Percentiles rank a stretch among this genome's conserved stretches.
These are phyloP conservation scores for Vanderwaltozyma tropicalis DNA, from an alignment of 805 yeast genomes.

Conservation along the genomic window DNA sequence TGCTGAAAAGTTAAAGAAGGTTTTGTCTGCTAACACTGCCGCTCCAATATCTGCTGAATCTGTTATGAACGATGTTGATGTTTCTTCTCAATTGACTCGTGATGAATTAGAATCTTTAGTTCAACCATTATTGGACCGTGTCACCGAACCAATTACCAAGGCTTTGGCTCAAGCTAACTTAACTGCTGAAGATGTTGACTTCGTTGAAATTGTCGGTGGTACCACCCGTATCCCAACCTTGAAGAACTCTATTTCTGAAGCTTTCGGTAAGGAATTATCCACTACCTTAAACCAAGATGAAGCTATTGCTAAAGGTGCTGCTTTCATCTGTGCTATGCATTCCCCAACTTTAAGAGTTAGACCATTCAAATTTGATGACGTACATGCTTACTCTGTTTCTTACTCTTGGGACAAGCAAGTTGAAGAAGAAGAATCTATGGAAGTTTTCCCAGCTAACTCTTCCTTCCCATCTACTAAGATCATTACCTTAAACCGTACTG, in stretches of 20 bases:
- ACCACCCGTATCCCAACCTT: conserved; percentile 92
- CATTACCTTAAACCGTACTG: conserved; percentile 82
- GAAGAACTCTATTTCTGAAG: conserved; percentile 66
- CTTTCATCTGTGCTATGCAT: conserved; percentile 95
- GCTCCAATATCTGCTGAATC: conserved; percentile 95
- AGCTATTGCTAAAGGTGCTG: conserved; percentile 97
- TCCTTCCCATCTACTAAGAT: conserved; percentile 88
- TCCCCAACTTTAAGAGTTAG: conserved; percentile 97
- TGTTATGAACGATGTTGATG: conserved; percentile 94
- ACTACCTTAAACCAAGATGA: conserved; percentile 97
- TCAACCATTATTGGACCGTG: conserved; percentile 66
- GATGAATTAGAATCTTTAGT: conserved; percentile 86
- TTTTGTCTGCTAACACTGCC: conserved; percentile 83
- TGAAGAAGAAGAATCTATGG: conserved; percentile 81
- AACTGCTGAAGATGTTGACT: conserved; percentile 61
- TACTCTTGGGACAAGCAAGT: conserved; percentile 90
- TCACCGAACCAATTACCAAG: conserved; percentile 62
- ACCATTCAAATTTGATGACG: conserved; percentile 95
- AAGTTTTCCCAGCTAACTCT: conserved; percentile 92
- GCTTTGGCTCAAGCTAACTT: conserved; percentile 78
- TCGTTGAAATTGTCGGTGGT: conserved; percentile 94
- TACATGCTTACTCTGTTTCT: conserved; percentile 82
- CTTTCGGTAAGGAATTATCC: conserved; percentile 75
- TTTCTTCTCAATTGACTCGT: conserved; percentile 75
- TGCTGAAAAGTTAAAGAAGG: conserved; percentile 88